Percentiles rank a stretch among this genome's conserved stretches.
Evolutionary conservation across 768 basidiomycete species (phyloP).

Genomic region (Lactarius hengduanensis): DNA sequence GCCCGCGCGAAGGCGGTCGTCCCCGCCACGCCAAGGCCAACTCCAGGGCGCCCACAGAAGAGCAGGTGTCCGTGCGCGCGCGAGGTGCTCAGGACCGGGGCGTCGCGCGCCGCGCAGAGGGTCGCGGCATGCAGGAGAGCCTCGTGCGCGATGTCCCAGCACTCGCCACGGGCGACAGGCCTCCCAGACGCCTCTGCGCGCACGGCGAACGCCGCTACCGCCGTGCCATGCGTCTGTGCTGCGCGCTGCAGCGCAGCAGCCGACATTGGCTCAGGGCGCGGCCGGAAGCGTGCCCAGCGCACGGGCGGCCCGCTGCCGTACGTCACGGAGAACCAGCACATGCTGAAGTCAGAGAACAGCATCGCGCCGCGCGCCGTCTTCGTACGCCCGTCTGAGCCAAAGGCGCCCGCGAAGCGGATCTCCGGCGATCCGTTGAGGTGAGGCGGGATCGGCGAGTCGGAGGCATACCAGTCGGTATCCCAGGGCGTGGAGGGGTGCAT

Average conservation of each 20-base stretch:
- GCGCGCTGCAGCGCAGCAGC: slow-evolving; percentile 41
- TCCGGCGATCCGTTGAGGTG: slow-evolving; percentile 33
- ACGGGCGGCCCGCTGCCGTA: slow-evolving; percentile 37
- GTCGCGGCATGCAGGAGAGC: slow-evolving; percentile 45
- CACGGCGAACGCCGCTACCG: slow-evolving; percentile 49
- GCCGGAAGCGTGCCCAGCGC: slow-evolving; percentile 42
- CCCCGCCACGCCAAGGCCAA: slow-evolving; percentile 51
- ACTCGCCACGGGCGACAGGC: slow-evolving; percentile 52
- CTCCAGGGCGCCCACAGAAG: slow-evolving; percentile 41
- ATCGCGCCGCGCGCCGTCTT: slow-evolving; percentile 40
- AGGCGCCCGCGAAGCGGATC: slow-evolving; percentile 35
- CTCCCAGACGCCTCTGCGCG: slow-evolving; percentile 42
- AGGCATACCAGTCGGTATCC: slow-evolving; percentile 44
- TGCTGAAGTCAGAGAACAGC: slow-evolving; percentile 49
- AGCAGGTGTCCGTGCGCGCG: slow-evolving; percentile 58
- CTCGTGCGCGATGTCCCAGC: slow-evolving; percentile 58
- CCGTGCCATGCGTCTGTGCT: slow-evolving; percentile 49
- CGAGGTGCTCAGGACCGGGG: slow-evolving; percentile 47
- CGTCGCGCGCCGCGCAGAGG: slow-evolving; percentile 41
- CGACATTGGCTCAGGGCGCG: slow-evolving; percentile 39
- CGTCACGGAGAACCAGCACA: slow-evolving; percentile 48
- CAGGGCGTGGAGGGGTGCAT: slow-evolving; percentile 45
- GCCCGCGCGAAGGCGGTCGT: slow-evolving; percentile 50
- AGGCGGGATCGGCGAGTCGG: slow-evolving; percentile 37
- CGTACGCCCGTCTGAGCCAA: slow-evolving; percentile 32